Base-by-base conservation (phyloP, 108 stramenopile genomes). In the Pseudonitzschia multiseries region DNA sequence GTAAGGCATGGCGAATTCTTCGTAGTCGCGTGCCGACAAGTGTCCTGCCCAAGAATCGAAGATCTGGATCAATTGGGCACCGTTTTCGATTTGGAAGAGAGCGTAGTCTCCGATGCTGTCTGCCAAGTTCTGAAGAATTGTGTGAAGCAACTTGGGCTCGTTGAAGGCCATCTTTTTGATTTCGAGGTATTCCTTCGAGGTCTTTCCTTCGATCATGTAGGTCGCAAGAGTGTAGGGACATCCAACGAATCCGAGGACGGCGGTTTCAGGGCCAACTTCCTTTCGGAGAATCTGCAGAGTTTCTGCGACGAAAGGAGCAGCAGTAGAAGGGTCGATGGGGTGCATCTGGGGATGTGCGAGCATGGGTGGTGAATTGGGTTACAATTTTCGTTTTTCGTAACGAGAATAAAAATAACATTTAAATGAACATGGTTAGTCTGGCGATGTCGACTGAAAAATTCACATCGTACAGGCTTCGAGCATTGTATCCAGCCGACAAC, bases 1-100 rank as follows among this genome's bases (percentile, higher is more conserved):
- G 84, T 99, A 99, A 2, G 99, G 98, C 50, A 94, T 85, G 20
- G 96, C 96, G 82, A 97, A 98, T 46, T 88, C 86, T 71, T 96
- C 90, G 79, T 97, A 99, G 81, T 96, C 93, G 14, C 86, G 81
- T 13, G 96, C 88, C 68, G 88, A 83, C 69, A 99, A 86, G 66
- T 98, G 97, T 67, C 97, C 97, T 22, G 98, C 99, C 96, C 96
- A 98, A 24, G 92, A 93, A 78, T 99, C 99, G 75, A 99, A 99
- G 42, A 99, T 96, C 82, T 99, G 98, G 75, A 99, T 97, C 44
- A 98, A 79, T 73, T 98, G 96, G 32, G 98, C 99, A 41, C 99
- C 99, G 73, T 90, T 90, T 43, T 97, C 96, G 69, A 98, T 93
- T 74, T 99, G 98, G 75, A 83, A 97, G 56, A 90, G 79, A 8